Base-by-base conservation (phyloP, 768 basidiomycete species). In the Tephrocybe sp. region DNA sequence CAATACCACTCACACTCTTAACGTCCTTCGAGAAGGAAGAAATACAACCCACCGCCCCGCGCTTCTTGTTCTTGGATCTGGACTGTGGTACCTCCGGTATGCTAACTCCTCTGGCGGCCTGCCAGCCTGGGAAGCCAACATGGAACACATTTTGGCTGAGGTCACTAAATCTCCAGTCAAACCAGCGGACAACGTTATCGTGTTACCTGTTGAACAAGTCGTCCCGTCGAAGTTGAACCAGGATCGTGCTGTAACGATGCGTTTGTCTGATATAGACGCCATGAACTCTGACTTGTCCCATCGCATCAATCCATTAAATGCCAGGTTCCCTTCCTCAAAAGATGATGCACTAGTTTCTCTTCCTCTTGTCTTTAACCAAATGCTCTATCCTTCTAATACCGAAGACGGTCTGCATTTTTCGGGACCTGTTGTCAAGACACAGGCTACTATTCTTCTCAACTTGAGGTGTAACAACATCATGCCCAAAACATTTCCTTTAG, bases 231-330 rank as follows among this genome's bases (percentile, higher is more conserved):
- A 87, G 62, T 69, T 97, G 22, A 78, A 82, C 0, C 65, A 71
- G 2, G 82, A 84, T 23, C 79, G 91, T 48, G 79, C 82, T 5
- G 61, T 71, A 22, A 85, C 84, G 9, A 88, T 97, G 74, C 80
- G 80, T 49, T 74, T 82, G 20, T 78, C 85, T 12, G 90, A 94
- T 60, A 85, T 95, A 49, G 87, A 92, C 59, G 89, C 87, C 35
- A 94, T 97, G 92, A 96, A 97, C 66, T 85, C 87, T 2, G 87
- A 90, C 64, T 75, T 94, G 45, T 75, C 73, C 53, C 87, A 90
- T 62, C 82, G 88, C 46, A 78, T 90, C 17, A 66, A 74, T 52
- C 71, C 67, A 35, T 53, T 55, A 14, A 52, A 54, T 35, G 49
- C 51, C 47, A 45, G 45, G 40, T 68, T 72, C 51, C 60, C 59